These are phyloP conservation scores for Populus hybrid DNA, from an alignment of 441 rosid species.

Conservation along the genomic window DNA sequence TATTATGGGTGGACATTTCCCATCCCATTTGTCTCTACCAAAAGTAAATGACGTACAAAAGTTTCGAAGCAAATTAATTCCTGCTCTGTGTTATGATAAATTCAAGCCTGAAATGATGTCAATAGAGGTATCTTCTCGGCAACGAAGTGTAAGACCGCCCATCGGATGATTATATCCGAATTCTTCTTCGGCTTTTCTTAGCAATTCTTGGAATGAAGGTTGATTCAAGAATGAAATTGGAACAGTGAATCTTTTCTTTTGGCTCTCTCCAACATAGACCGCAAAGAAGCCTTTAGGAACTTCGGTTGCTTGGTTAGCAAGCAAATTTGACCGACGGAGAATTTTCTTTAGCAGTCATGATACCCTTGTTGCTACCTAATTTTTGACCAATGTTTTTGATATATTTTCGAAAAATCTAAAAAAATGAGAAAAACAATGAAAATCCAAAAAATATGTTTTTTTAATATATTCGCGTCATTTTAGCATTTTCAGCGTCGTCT, in stretches of 20 bases:
- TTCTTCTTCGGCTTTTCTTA: slow-evolving; percentile 16
- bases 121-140: not conserved
- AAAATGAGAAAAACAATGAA: too few species aligned
- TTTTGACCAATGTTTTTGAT: too few species aligned
- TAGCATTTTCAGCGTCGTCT: too few species aligned
- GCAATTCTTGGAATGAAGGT: slow-evolving; percentile 20
- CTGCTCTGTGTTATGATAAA: not conserved
- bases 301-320: not conserved
- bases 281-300: slow-evolving; percentile 25
- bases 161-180: slow-evolving; percentile 17
- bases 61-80: not conserved
- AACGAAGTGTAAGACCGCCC: slow-evolving; percentile 18
- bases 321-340: slow-evolving; percentile 3
- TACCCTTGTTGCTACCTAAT: too few species aligned
- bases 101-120: slow-evolving; percentile 16
- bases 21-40: not conserved
- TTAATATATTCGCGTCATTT: too few species aligned
- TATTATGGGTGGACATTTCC: not conserved
- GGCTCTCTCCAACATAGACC: slow-evolving; percentile 24
- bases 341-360: slow-evolving; percentile 4
- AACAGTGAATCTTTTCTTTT: slow-evolving; percentile 18
- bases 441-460: too few species aligned
- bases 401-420: too few species aligned
- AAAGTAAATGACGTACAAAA: not conserved
- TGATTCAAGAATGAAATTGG: slow-evolving; percentile 22